Conservation (phyloP, 768 basidiomycete species). For the Rhizopogon vinicolor region DNA sequence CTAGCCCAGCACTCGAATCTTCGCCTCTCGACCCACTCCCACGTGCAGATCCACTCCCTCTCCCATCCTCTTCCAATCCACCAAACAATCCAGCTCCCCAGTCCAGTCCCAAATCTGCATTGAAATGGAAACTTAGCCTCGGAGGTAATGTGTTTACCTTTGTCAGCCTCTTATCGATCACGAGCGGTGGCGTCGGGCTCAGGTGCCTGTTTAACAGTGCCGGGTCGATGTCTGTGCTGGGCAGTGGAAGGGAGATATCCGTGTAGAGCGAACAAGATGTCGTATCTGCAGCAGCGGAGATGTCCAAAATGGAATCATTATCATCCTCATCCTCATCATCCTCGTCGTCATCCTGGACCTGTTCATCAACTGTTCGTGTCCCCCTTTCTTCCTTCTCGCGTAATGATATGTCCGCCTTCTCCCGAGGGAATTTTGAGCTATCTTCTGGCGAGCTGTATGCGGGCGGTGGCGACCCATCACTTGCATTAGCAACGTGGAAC, state of each 20-base stretch:
- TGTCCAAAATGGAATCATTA: constrained; percentile 23
- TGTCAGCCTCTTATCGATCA: constrained; percentile 21
- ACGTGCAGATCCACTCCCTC: neutral
- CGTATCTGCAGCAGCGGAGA: constrained; percentile 5
- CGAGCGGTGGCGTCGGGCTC: constrained; percentile 26
- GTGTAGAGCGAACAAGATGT: constrained; percentile 13
- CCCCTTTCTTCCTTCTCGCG: neutral
- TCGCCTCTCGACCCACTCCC: too few species aligned
- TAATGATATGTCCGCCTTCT: constrained; percentile 10
- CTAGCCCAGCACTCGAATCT: too few species aligned
- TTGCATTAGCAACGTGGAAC: constrained; percentile 38
- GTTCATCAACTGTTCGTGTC: neutral
- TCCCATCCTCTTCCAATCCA: constrained; percentile 38
- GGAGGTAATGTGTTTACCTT: constrained; percentile 33
- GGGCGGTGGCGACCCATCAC: constrained; percentile 39
- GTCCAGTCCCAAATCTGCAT: constrained; percentile 36
- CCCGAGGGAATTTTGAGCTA: constrained; percentile 7
- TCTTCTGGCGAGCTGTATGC: constrained; percentile 33
- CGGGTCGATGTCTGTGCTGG: constrained; percentile 4
- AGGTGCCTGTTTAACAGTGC: constrained; percentile 4
- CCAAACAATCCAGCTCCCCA: constrained; percentile 55
- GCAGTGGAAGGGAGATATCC: constrained; percentile 4
- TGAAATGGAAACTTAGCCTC: constrained; percentile 48
- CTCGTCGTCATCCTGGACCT: neutral
- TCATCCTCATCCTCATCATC: constrained; percentile 1